Conservation (phyloP, 75 land plant genomes). For the Sequoiadendron giganteum region DNA sequence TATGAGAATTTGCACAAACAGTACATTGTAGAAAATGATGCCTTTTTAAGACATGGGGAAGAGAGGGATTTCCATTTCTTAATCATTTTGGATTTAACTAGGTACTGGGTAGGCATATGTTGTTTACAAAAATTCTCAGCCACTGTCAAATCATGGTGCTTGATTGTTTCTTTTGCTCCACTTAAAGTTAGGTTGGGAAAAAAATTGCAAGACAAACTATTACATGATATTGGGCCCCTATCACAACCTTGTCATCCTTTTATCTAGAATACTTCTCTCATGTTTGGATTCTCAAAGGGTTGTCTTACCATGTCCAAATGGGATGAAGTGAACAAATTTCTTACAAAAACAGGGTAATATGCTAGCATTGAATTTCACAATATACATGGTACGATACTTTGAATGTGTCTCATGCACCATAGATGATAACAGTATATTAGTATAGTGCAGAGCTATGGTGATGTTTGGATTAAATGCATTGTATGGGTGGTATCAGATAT, state of each 20-base stretch:
- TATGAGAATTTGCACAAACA: background rate
- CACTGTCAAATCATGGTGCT: background rate
- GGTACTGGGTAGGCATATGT: background rate
- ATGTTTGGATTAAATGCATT: slow-evolving; percentile 51
- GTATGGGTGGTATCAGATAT: slow-evolving; percentile 14
- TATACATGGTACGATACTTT: background rate
- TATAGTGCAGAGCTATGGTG: slow-evolving; percentile 28
- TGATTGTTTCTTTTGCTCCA: slow-evolving; percentile 7
- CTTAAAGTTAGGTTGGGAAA: slow-evolving; percentile 55
- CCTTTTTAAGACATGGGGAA: background rate
- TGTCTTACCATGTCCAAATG: slow-evolving; percentile 87
- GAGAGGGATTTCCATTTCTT: background rate
- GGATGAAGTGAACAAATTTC: slow-evolving; percentile 73
- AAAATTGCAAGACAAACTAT: slow-evolving; percentile 82
- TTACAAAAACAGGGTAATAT: slow-evolving; percentile 62
- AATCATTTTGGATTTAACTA: background rate
- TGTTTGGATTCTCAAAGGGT: slow-evolving; percentile 85
- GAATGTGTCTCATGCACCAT: too few relatives aligned
- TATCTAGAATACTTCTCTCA: slow-evolving; percentile 36
- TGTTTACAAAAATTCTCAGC: background rate
- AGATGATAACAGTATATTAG: background rate
- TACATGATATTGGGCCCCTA: slow-evolving; percentile 50
- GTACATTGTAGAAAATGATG: background rate
- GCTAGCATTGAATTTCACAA: background rate
- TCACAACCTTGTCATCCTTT: slow-evolving; percentile 52